phyloP scores from a whole-genome alignment of 2,329 filamentous ascomycete genomes.

The Penicillium oxalicum region DNA sequence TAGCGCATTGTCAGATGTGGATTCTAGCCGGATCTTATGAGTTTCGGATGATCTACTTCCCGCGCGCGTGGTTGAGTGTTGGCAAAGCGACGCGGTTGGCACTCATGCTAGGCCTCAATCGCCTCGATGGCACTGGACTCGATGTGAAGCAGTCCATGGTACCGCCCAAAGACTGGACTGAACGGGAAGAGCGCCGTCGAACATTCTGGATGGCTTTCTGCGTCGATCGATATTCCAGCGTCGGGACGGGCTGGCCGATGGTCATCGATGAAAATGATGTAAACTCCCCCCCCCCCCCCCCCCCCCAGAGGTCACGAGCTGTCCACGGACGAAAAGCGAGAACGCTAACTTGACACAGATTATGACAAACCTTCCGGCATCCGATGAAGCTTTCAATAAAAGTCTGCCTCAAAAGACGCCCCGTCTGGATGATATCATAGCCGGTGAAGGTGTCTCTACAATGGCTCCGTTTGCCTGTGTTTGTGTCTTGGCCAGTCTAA shows the following conservation, averaged over 20 bases:
- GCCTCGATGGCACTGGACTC: slow-evolving; percentile 71
- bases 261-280: slow-evolving; percentile 81
- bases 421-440: slow-evolving; percentile 52
- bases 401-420: slow-evolving; percentile 68
- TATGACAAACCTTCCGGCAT: slow-evolving; percentile 73
- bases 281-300: slow-evolving; percentile 22
- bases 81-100: slow-evolving; percentile 73
- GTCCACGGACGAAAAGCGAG: no score
- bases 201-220: slow-evolving; percentile 96
- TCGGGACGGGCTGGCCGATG: slow-evolving; percentile 97
- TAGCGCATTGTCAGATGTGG: slow-evolving; percentile 83
- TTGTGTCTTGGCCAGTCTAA: slow-evolving; percentile 78
- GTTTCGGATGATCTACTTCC: slow-evolving; percentile 97
- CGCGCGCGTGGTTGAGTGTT: slow-evolving; percentile 87
- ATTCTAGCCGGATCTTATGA: slow-evolving; percentile 75
- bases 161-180: slow-evolving; percentile 85
- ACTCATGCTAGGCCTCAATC: slow-evolving; percentile 90
- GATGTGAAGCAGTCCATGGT: slow-evolving; percentile 91
- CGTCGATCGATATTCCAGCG: slow-evolving; percentile 85
- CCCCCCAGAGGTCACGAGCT: no score
- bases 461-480: slow-evolving; percentile 75
- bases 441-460: slow-evolving; percentile 63
- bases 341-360: slow-evolving; percentile 47
- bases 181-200: slow-evolving; percentile 80
- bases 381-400: slow-evolving; percentile 78